These are phyloP conservation scores for Sicyos edulis DNA, from an alignment of 306 rosid genomes.

Conservation along the genomic window DNA sequence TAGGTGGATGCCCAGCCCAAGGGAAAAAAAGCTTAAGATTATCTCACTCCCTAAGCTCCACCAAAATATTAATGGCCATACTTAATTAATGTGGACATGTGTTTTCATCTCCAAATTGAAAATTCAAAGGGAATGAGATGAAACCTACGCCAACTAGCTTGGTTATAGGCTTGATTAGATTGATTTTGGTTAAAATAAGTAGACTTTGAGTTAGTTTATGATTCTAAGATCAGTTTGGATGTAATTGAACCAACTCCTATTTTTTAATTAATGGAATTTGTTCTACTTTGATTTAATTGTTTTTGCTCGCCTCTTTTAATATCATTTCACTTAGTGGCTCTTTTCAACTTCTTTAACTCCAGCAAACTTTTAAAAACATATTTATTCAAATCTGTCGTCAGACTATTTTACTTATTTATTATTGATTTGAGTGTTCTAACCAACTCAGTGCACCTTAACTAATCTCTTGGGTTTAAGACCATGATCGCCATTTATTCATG, in stretches of 20 bases:
- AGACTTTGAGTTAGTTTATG: background rate
- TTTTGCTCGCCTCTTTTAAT: background rate
- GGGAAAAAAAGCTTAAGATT: background rate
- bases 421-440: background rate
- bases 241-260: background rate
- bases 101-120: constrained; percentile 1
- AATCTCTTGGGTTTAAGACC: background rate
- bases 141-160: background rate
- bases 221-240: background rate
- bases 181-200: background rate
- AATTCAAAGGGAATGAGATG: background rate
- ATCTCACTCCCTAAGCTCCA: background rate
- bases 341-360: background rate
- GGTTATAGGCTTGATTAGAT: constrained; percentile 1
- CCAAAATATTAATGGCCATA: background rate
- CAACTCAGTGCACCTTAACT: background rate
- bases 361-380: background rate
- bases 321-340: background rate
- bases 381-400: background rate
- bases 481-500: background rate
- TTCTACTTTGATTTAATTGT: background rate
- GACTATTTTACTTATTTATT: background rate
- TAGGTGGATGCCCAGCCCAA: background rate
- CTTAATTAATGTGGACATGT: background rate
- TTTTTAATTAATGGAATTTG: background rate